A percentile compares a stretch with the other conserved stretches of the same genome.
Conservation (phyloP, 1,284 basidiomycete genomes). For the Leccinum fuscescens region DNA sequence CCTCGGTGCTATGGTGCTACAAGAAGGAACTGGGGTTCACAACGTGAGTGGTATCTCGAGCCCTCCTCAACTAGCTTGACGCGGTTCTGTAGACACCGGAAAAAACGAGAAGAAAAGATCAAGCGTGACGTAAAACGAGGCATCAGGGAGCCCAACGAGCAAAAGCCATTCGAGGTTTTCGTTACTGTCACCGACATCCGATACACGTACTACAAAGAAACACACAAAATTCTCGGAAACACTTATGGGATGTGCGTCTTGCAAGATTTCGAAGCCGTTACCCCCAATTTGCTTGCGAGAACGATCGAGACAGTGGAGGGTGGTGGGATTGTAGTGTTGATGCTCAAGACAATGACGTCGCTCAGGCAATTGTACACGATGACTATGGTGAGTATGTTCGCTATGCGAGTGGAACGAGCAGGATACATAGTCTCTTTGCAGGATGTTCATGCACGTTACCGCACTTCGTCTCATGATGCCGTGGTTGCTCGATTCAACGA, state of each 20-base stretch:
- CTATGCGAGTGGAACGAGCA: background rate
- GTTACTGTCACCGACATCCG: no score
- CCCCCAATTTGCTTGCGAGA: slow-evolving; percentile 60
- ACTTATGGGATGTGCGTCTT: no score
- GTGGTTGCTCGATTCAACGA: slow-evolving; percentile 98
- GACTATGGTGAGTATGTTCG: slow-evolving; percentile 75
- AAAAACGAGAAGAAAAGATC: slow-evolving; percentile 94
- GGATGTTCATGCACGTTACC: slow-evolving; percentile 94
- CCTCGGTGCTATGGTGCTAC: slow-evolving; percentile 95
- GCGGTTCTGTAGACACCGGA: slow-evolving; percentile 71
- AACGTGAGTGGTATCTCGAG: slow-evolving; percentile 49
- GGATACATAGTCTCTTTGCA: slow-evolving; percentile 32
- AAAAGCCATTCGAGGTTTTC: no score
- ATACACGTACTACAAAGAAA: no score
- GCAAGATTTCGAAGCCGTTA: no score
- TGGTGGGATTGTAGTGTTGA: slow-evolving; percentile 88
- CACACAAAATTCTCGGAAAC: no score
- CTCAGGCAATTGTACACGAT: slow-evolving; percentile 93
- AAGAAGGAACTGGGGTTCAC: slow-evolving; percentile 96
- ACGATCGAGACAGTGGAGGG: slow-evolving; percentile 99
- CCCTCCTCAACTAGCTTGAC: background rate
- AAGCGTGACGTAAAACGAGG: slow-evolving; percentile 94
- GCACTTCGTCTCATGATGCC: slow-evolving; percentile 87
- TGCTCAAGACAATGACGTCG: slow-evolving; percentile 95
- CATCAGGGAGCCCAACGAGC: slow-evolving; percentile 87